Base-by-base conservation (phyloP, 2,329 filamentous ascomycete genomes). In the Penicillium sp. region DNA sequence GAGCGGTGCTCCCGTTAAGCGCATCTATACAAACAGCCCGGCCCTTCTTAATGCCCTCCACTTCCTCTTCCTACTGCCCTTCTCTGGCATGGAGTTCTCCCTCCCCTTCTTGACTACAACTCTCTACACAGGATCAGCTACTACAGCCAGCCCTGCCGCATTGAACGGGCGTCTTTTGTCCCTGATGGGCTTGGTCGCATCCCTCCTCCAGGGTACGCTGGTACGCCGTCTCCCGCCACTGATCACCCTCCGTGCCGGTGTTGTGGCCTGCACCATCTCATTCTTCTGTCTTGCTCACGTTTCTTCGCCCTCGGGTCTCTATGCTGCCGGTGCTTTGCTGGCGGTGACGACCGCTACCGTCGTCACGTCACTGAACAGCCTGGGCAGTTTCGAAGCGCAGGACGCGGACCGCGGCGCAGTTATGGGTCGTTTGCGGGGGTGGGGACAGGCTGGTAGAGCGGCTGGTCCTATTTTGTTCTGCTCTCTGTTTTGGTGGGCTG, bases 91-190 rank as follows among this genome's bases (percentile, higher is more conserved):
- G 88, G 94, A 99, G 72, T 97, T 96, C 74, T 96, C 91, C 0
- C 83, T 99, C 3, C 92, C 94, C 0, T 99, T 99, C 73, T 92
- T 99, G 85, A 97, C 93, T 0, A 96, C 94, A 67, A 93, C 96
- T 50, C 84, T 99, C 42, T 97, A 97, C 73, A 83, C 84, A 9
- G 95, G 94, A 70, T 84, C 82, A 11, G 53, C 51, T 4, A 64
- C 62, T 17, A 68, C 67, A n/a, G 59, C 67, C 36, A 77, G 70
- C 50, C 76, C 77, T 0, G 88, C 91, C 0, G 84, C 86, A 41
- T 84, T 90, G 50, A 96, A 95, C 62, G 94, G 94, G 16, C 85
- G 87, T 11, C 81, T 99, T 2, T 85, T 99, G 2, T 93, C 94
- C 6, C 94, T 89, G 73, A 90, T 99, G 67, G 94, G 94, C 0